Conservation (phyloP, 306 rosid species). For the Acacia melanoxylon region DNA sequence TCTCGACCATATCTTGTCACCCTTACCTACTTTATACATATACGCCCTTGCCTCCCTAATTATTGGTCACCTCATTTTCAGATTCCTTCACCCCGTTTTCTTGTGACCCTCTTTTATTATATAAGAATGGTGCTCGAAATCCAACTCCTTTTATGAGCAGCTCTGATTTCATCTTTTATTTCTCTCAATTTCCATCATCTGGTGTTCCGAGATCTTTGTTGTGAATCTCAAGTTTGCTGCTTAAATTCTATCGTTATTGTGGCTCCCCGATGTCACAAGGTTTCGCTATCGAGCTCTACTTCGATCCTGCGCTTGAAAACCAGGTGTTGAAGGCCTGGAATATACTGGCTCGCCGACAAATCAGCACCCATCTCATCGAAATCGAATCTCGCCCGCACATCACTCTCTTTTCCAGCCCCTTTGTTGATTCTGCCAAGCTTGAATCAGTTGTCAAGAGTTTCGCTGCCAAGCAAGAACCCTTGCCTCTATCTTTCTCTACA, state of each 20-base stretch:
- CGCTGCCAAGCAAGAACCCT: constrained; percentile 68
- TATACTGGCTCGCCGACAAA: constrained; percentile 84
- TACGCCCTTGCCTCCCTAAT: background rate
- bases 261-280: constrained; percentile 67
- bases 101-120: background rate
- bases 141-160: background rate
- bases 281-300: constrained; percentile 85
- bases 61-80: background rate
- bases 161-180: background rate
- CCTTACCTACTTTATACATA: too few species aligned
- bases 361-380: constrained; percentile 83
- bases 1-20: background rate
- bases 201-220: constrained; percentile 37
- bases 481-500: constrained; percentile 68
- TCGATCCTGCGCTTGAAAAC: constrained; percentile 92
- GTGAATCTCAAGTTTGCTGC: constrained; percentile 27
- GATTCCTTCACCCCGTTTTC: constrained; percentile 3
- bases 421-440: constrained; percentile 61
- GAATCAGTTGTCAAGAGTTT: constrained; percentile 53
- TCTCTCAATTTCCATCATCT: background rate
- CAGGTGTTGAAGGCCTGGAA: constrained; percentile 98
- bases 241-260: background rate
- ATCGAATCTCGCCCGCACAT: constrained; percentile 96
- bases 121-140: background rate
- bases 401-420: constrained; percentile 72